phyloP scores from a whole-genome alignment of 2,329 filamentous ascomycete species.

The Diplodia sapinea region DNA sequence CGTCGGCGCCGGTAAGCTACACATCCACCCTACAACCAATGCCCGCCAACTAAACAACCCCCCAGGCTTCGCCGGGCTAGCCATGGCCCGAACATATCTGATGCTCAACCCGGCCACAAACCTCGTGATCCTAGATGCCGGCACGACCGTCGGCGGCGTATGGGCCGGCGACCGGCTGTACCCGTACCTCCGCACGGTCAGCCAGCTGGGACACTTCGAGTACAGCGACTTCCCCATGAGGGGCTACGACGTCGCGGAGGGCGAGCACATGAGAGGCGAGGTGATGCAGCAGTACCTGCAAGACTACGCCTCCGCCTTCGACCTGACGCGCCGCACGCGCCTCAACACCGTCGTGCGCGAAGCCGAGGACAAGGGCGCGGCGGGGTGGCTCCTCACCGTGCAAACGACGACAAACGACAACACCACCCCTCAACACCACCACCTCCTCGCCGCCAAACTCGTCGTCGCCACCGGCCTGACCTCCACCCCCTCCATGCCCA shows the following conservation, averaged over 20 bases:
- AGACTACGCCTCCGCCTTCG: conserved; percentile 55
- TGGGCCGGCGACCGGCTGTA: conserved; percentile 54
- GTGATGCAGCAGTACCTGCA: conserved; percentile 64
- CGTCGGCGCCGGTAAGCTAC: conserved; percentile 12
- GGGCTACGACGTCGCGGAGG: conserved; percentile 47
- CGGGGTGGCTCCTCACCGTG: conserved; percentile 38
- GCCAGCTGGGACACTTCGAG: conserved; percentile 49
- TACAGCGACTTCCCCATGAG: conserved; percentile 47
- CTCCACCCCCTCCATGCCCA: conserved; percentile 62
- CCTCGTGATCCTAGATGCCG: conserved; percentile 53
- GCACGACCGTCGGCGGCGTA: conserved; percentile 49
- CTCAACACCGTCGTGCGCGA: conserved; percentile 59
- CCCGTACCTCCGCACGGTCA: conserved; percentile 53
- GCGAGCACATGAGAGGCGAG: conserved; percentile 65
- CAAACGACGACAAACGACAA: neutral
- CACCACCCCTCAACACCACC: neutral
- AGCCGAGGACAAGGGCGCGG: conserved; percentile 52
- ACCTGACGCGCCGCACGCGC: conserved; percentile 56
- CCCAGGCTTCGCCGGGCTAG: conserved; percentile 51
- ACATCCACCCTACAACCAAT: too few relatives aligned
- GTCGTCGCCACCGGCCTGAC: conserved; percentile 68
- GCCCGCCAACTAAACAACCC: neutral
- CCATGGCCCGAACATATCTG: conserved; percentile 56
- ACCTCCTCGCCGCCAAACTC: conserved; percentile 54
- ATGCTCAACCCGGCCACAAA: conserved; percentile 49